Base-by-base conservation (phyloP, 78 protist species). In the Guillardia theta region DNA sequence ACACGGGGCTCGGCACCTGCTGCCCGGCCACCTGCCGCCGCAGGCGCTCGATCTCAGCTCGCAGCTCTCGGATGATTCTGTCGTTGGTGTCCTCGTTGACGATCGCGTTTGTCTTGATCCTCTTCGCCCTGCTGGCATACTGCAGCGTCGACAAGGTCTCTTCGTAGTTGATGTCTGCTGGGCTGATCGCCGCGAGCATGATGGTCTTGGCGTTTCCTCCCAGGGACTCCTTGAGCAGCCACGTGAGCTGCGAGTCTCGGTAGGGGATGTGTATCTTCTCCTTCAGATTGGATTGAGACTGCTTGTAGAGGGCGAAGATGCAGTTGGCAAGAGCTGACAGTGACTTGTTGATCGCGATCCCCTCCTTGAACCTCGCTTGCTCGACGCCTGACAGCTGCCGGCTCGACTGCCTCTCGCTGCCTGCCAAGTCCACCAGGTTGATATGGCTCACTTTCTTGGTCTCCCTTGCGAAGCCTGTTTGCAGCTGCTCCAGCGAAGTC, bases 91-190 rank as follows among this genome's bases (percentile, higher is more conserved):
- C 44, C 92, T 70, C 83, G 83, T 70, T 70, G 41, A 70, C 83
- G 41, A 70, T 45, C 5, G 90, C 90, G 90, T 80, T 39, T 10
- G 78, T 97, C 88, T 94, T 94, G 64, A 98, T 98, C 95, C 95
- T 58, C 95, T 98, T 98, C 21, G 98, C 98, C 0, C 97, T 37
- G 93, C 97, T 96, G 33, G 98, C 99, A 93, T 97, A 98, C 93
- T 98, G 98, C 41, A 99, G 98, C n/a, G 99, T 98, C 41, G 96
- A 92, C n/a, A 98, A 93, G 15, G 98, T 76, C 92, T 98, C 99
- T 2, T 97, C 99, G 41, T 27, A 96, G 94, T 96, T 96, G 95
- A 64, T 62, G 46, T 88, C 94, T 2, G 46, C 53, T 46, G 90
- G 46, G 2, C 43, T n/a, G 45, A 94, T 43, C 1, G 95, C 80